phyloP scores from a whole-genome alignment of 192 early-diverging fungal genomes.

The Backusella parvicylindrica region DNA sequence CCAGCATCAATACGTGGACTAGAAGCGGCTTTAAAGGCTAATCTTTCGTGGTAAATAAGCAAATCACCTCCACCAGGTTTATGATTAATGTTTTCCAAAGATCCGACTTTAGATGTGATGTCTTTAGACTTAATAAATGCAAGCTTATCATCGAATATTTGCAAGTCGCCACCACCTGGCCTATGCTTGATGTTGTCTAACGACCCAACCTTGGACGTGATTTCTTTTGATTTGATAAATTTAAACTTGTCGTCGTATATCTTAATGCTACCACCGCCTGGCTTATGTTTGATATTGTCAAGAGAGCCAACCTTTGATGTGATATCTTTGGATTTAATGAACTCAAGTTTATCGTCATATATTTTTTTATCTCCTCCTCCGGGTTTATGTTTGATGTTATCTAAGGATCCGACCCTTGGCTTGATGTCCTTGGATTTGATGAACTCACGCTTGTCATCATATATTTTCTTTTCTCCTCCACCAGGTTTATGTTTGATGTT shows the following conservation, averaged over 20 bases:
- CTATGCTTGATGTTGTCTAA: slow-evolving; percentile 22
- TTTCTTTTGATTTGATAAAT: slow-evolving; percentile 13
- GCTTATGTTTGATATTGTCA: neutral
- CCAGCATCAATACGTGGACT: slow-evolving; percentile 2
- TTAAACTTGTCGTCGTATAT: slow-evolving; percentile 1
- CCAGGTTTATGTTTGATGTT: neutral
- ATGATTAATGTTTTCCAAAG: slow-evolving; percentile 20
- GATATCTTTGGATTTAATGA: slow-evolving; percentile 9
- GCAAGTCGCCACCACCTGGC: slow-evolving; percentile 9
- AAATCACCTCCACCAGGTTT: slow-evolving; percentile 19
- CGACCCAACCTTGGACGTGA: slow-evolving; percentile 11
- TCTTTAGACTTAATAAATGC: slow-evolving; percentile 4
- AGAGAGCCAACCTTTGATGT: neutral
- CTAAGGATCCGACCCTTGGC: neutral
- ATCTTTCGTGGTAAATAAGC: neutral
- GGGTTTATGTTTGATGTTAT: slow-evolving; percentile 14
- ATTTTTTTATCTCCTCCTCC: neutral
- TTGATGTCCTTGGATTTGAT: neutral
- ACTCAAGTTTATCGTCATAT: slow-evolving; percentile 6
- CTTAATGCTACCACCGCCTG: neutral
- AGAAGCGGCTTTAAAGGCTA: neutral
- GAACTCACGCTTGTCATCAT: slow-evolving; percentile 12
- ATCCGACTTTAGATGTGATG: slow-evolving; percentile 6
- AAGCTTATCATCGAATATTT: neutral
- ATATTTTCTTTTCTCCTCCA: slow-evolving; percentile 6